Evolutionary conservation across 1,284 basidiomycete genomes (phyloP), one percentile per base, ranked within the genome.

Genomic region (Ustilago sp.): DNA sequence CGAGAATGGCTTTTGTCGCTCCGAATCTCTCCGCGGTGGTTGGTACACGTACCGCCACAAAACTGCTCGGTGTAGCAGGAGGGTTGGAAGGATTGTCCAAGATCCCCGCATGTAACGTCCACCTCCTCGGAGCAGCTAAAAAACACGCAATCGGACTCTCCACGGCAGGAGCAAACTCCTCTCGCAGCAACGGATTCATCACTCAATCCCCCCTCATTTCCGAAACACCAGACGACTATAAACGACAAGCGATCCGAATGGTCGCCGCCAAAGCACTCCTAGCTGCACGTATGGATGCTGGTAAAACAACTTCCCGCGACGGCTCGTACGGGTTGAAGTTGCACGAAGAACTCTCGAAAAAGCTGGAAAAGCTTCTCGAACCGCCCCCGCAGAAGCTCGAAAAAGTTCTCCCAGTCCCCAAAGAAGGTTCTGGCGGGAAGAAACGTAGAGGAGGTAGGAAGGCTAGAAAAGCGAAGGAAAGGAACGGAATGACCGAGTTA

Each of bases 11-110:
- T 87, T 91, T 95, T 60, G 92, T 99, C 82, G 95, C 96, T 71
- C 97, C 97, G 77, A 99, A 99, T 87, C 91, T 99, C 85, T 96
- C 94, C 81, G 93, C 93, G 85, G 96, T 99, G 86, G 94, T 99
- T 87, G 96, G 97, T 85, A 98, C 96, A 62, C 94, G 93, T 74
- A 96, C 95, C 88, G 97, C 97, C 50, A 96, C 97, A 55, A 99
- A 99, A 89, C 88, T 99, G 55, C 91, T 99, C 52, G 97, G 97
- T 86, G 94, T 98, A 52, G 95, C 97, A 38, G 97, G 97, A 68
- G 97, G 97, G 50, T 89, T 99, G 19, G 90, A 90, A 58, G 93
- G 93, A 0, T 89, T 99, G 45, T 92, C 93, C 57, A 95, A 97
- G 86, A 96, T 98, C 90, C 97, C 97, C 6, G 89, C 93, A 3